Conservation (phyloP, 257 asterid species). For the Lithospermum erythrorhizon region DNA sequence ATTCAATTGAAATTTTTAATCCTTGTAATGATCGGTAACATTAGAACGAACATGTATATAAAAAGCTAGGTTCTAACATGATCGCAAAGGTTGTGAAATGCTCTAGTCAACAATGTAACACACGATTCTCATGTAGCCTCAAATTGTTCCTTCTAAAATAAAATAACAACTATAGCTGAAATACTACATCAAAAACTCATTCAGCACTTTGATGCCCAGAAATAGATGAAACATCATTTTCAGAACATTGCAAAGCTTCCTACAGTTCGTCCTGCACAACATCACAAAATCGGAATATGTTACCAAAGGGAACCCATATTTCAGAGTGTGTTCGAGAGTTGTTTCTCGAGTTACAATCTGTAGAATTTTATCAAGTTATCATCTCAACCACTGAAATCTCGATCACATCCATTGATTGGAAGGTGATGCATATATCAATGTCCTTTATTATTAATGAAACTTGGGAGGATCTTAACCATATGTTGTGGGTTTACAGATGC, state of each 20-base stretch:
- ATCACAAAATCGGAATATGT: constrained; percentile 1
- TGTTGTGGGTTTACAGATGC: too few relatives aligned
- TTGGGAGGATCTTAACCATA: too few relatives aligned
- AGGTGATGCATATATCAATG: neutral
- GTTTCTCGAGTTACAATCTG: too few relatives aligned
- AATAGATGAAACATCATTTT: constrained; percentile 8
- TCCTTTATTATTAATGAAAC: too few relatives aligned
- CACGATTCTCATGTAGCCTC: neutral
- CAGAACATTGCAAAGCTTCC: constrained; percentile 13
- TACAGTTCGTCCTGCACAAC: constrained; percentile 67
- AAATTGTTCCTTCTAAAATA: neutral
- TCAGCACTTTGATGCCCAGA: constrained; percentile 13
- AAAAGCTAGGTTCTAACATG: neutral
- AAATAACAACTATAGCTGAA: neutral
- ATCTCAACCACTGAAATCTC: too few relatives aligned
- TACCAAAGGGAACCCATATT: neutral
- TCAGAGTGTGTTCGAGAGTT: neutral
- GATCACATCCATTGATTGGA: neutral
- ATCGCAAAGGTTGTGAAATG: too few relatives aligned
- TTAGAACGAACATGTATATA: too few relatives aligned
- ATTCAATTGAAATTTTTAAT: neutral
- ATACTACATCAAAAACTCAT: constrained; percentile 3
- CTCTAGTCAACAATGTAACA: neutral
- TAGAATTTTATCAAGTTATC: too few relatives aligned
- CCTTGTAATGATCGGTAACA: neutral